Percentiles rank a stretch among this genome's conserved stretches.
Conservation (phyloP, 441 rosid genomes). For the Breynia disticha region DNA sequence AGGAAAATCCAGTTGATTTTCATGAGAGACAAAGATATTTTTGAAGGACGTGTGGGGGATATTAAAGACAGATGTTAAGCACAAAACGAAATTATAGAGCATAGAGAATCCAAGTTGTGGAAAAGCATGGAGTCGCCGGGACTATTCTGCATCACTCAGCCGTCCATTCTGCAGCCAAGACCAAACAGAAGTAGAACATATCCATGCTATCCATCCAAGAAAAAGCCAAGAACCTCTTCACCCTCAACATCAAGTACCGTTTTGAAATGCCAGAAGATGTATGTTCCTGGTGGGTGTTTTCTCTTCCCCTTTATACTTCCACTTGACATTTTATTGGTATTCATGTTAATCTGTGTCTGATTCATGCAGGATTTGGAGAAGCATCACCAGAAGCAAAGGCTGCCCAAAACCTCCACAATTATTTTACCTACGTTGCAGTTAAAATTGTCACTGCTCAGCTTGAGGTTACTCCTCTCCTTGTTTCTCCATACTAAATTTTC, state of each 20-base stretch:
- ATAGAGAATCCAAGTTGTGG: too few species aligned
- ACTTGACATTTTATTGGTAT: neutral
- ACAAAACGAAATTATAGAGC: too few species aligned
- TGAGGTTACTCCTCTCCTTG: slow-evolving; percentile 35
- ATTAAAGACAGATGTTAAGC: too few species aligned
- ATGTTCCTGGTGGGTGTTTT: slow-evolving; percentile 61
- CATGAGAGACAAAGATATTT: too few species aligned
- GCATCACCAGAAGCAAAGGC: slow-evolving; percentile 86
- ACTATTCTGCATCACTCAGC: too few species aligned
- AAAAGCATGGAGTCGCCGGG: too few species aligned
- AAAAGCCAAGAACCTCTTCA: too few species aligned
- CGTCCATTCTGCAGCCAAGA: too few species aligned
- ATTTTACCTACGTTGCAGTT: slow-evolving; percentile 70
- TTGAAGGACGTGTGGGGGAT: too few species aligned
- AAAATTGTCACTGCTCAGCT: slow-evolving; percentile 73
- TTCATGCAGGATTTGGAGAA: slow-evolving; percentile 58
- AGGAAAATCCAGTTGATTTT: too few species aligned
- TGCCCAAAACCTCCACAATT: slow-evolving; percentile 60
- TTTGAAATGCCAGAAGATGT: slow-evolving; percentile 65
- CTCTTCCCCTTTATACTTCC: neutral
- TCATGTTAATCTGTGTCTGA: neutral
- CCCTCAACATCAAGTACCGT: slow-evolving; percentile 11
- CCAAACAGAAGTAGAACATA: too few species aligned
- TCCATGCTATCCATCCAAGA: too few species aligned
- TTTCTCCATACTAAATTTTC: neutral